phyloP scores from a whole-genome alignment of 2,329 filamentous ascomycete species.

The Boeremia lycopersici region DNA sequence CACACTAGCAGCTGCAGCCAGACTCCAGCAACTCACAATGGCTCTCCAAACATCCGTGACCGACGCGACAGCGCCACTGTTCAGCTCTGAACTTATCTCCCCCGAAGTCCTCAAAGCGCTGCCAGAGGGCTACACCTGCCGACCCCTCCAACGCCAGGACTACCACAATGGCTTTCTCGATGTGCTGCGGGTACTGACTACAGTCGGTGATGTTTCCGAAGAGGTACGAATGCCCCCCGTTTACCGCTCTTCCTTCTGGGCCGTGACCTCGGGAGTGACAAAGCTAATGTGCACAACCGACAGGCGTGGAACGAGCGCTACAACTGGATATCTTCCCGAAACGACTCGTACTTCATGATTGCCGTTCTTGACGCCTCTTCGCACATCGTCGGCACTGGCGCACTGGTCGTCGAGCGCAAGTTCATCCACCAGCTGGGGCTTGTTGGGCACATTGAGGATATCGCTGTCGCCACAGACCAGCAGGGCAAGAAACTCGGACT shows the following conservation, averaged over 20 bases:
- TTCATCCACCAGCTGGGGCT: slow-evolving; percentile 83
- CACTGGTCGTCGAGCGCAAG: slow-evolving; percentile 90
- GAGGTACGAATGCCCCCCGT: slow-evolving; percentile 50
- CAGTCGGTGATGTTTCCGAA: slow-evolving; percentile 83
- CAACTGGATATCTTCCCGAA: slow-evolving; percentile 76
- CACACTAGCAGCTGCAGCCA: slow-evolving; percentile 6
- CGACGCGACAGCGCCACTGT: slow-evolving; percentile 64
- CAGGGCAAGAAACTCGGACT: slow-evolving; percentile 97
- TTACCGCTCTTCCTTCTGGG: not conserved
- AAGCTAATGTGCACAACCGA: not conserved
- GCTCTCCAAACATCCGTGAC: slow-evolving; percentile 22
- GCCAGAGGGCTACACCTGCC: slow-evolving; percentile 81
- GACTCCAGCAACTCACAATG: slow-evolving; percentile 7
- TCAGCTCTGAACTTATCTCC: slow-evolving; percentile 77
- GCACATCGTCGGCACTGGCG: slow-evolving; percentile 86
- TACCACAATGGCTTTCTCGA: slow-evolving; percentile 85
- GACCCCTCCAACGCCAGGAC: slow-evolving; percentile 78
- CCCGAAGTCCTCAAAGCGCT: slow-evolving; percentile 73
- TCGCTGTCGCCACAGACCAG: slow-evolving; percentile 91
- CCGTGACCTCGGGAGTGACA: not conserved
- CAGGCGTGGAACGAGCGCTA: slow-evolving; percentile 74
- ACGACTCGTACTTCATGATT: slow-evolving; percentile 82
- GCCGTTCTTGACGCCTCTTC: slow-evolving; percentile 77
- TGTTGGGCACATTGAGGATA: slow-evolving; percentile 97
- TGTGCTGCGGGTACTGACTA: slow-evolving; percentile 87